Evolutionary conservation across 2,329 filamentous ascomycete species (phyloP).

Genomic region (Gaeumannomyces tritici): DNA sequence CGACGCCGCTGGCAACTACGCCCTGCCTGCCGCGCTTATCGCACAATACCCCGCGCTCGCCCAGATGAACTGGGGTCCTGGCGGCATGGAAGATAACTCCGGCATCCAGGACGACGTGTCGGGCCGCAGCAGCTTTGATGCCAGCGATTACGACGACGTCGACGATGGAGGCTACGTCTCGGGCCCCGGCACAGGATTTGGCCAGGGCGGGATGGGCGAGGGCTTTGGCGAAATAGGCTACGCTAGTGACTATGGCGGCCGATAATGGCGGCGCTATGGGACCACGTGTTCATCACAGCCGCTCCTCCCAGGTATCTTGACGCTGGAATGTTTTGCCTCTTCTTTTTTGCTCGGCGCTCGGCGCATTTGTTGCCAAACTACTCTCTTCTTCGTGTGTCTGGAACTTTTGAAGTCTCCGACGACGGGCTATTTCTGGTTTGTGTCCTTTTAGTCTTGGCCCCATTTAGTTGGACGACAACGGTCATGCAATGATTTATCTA

Average conservation of each 20-base stretch:
- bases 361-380: not conserved
- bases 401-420: not conserved
- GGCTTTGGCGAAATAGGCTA: constrained; percentile 46
- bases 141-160: constrained; percentile 66
- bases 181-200: constrained; percentile 49
- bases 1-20: constrained; percentile 48
- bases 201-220: constrained; percentile 45
- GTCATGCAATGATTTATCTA: not conserved
- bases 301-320: not conserved
- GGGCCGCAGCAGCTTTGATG: constrained; percentile 73
- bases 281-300: not conserved
- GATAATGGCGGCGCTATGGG: constrained; percentile 13
- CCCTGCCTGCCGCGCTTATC: constrained; percentile 77
- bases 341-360: not conserved
- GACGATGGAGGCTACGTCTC: constrained; percentile 62
- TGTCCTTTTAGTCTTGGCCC: not conserved
- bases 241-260: constrained; percentile 41
- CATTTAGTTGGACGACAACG: not conserved
- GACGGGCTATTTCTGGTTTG: not conserved
- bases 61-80: constrained; percentile 67
- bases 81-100: constrained; percentile 59
- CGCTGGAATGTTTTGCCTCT: constrained; percentile 1
- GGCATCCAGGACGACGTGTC: constrained; percentile 68
- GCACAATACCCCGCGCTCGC: constrained; percentile 92
- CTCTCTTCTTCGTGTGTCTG: not conserved